phyloP scores from a whole-genome alignment of 352 stramenopile species.

The Globisporangium viniferum region DNA sequence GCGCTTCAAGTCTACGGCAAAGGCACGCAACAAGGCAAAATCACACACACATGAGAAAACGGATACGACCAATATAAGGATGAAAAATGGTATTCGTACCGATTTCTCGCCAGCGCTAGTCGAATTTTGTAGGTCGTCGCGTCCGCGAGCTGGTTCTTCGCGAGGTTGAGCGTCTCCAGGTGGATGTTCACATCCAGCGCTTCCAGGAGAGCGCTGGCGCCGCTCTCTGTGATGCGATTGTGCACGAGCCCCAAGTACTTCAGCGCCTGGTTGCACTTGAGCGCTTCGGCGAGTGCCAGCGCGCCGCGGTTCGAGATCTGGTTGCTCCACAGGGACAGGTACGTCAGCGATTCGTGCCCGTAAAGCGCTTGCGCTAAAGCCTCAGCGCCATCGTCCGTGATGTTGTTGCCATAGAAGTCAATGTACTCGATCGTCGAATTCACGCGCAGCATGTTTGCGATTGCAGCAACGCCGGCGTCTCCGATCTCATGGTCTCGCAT shows the following conservation, averaged over 20 bases:
- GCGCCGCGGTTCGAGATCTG: constrained; percentile 56
- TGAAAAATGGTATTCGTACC: constrained; percentile 17
- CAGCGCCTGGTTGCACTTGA: constrained; percentile 62
- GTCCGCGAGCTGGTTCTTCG: constrained; percentile 46
- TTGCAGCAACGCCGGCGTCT: constrained; percentile 52
- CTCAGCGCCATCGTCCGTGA: constrained; percentile 57
- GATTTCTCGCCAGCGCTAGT: constrained; percentile 50
- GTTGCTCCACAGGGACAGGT: constrained; percentile 60
- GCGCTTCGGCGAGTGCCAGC: constrained; percentile 42
- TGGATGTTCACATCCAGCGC: constrained; percentile 65
- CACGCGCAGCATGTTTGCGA: constrained; percentile 68
- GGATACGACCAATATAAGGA: too few species aligned
- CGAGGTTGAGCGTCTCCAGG: constrained; percentile 58
- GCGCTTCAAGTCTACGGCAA: constrained; percentile 17
- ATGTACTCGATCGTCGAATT: constrained; percentile 70
- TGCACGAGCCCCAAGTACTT: constrained; percentile 58
- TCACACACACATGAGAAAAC: background rate
- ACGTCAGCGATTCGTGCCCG: constrained; percentile 61
- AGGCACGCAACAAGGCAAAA: background rate
- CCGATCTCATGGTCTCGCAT: constrained; percentile 70
- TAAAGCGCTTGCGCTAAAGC: constrained; percentile 66
- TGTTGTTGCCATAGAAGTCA: constrained; percentile 66
- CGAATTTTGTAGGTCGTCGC: constrained; percentile 47
- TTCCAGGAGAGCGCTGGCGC: constrained; percentile 46
- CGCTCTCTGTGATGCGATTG: constrained; percentile 50